Base-by-base conservation (phyloP, 139 green algal species). In the Chlamydomonas schloesseri region DNA sequence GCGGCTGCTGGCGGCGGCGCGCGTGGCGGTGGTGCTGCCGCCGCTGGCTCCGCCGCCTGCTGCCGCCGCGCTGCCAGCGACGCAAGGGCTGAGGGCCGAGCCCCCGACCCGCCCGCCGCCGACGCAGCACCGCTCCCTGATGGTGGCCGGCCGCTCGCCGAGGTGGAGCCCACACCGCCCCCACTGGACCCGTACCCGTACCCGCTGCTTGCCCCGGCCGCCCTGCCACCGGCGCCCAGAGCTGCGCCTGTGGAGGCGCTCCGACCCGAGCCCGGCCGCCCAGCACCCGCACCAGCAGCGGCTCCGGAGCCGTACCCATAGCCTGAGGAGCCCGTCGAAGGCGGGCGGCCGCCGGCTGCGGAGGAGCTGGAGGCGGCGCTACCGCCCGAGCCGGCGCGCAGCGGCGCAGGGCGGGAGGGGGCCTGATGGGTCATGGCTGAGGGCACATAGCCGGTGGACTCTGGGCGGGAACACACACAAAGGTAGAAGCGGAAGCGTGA, bases 341-440 rank as follows among this genome's bases (percentile, higher is more conserved):
- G 74, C 34, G 0, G 75, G 36, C 57, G 1, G 34, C 23, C 62
- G 28, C 42, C 23, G 62, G n/a, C 15, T 0, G 62, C 62, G 31
- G 21, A 33, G 62, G 57, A 17, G 8, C n/a, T n/a, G n/a, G n/a
- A n/a, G n/a, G 24, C 42, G 57, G 34, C 34, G 28, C 42, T 15
- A 14, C 65, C 65, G 1, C 47, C 31, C 4, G 55, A 67, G 78
- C 75, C 75, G 21, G 46, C 15, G 6, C 68, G 80, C 21, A 64
- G 24, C 0, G 62, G 62, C 26, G 75, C 3, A 18, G 64, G 17
- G 29, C 64, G 64, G 8, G 77, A 42, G 15, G 77, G 77, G n/a
- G 28, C 36, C 36, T 71, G 42, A 46, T 84, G 33, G 23, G 80
- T 64, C 69, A 72, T 79, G 26, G 81, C 81, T 5, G 80, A 86